Conservation (phyloP, 176 grass and related monocot species). For the Avena eriantha region DNA sequence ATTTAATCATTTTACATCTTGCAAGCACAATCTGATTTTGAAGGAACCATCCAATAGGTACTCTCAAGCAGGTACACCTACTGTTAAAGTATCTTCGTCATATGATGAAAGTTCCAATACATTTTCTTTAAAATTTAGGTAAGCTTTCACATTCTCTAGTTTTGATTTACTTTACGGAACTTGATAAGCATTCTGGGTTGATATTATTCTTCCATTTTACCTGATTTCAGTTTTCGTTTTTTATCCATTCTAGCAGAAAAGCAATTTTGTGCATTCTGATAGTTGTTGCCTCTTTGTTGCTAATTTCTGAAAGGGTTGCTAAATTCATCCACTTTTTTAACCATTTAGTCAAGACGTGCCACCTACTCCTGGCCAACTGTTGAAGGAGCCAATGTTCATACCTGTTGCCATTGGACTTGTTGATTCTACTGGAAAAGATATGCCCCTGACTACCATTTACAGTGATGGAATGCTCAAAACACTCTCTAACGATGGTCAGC, state of each 20-base stretch:
- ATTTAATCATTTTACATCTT: conserved; percentile 9
- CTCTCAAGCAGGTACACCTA: conserved; percentile 88
- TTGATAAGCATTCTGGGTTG: not conserved
- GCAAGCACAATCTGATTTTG: conserved; percentile 25
- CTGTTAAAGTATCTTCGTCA: conserved; percentile 72
- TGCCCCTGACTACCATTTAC: conserved; percentile 76
- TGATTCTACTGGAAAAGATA: conserved; percentile 89
- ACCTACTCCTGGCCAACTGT: conserved; percentile 75
- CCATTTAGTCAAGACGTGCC: conserved; percentile 84
- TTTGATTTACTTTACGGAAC: conserved; percentile 1
- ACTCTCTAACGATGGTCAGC: conserved; percentile 52
- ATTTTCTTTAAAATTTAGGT: conserved; percentile 93
- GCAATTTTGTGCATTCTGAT: conserved; percentile 18
- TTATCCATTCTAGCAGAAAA: not conserved
- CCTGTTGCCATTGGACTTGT: conserved; percentile 86
- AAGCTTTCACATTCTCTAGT: conserved; percentile 18
- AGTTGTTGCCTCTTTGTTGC: conserved; percentile 9
- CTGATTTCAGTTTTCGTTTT: not conserved
- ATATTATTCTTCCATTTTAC: conserved; percentile 15
- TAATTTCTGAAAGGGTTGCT: conserved; percentile 23
- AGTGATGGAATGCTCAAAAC: conserved; percentile 66
- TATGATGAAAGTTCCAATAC: conserved; percentile 70
- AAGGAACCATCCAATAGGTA: conserved; percentile 69
- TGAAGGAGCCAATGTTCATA: conserved; percentile 95
- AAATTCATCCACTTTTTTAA: conserved; percentile 26